phyloP scores from a whole-genome alignment of 2,329 filamentous ascomycete genomes.

The Curvularia verruculosa region DNA sequence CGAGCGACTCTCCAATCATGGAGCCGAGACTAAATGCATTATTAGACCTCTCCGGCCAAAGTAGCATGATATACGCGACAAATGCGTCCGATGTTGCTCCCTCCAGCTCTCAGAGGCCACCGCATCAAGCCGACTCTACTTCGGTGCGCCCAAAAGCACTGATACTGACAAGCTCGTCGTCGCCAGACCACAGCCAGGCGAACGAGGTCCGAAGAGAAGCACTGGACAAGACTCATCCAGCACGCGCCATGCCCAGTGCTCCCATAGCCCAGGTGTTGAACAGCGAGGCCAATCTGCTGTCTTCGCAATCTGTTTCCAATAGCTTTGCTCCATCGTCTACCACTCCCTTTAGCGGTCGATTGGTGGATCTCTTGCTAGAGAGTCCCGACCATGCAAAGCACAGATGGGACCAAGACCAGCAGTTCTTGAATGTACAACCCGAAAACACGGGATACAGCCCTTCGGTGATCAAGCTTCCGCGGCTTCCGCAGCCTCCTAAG shows the following conservation, averaged over 20 bases:
- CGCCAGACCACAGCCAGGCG: constrained; percentile 4
- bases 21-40: constrained; percentile 14
- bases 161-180: constrained; percentile 9
- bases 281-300: constrained; percentile 24
- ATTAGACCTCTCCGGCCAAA: constrained; percentile 12
- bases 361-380: constrained; percentile 38
- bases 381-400: constrained; percentile 22
- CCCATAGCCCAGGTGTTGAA: constrained; percentile 48
- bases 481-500: constrained; percentile 44
- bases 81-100: constrained; percentile 1
- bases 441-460: constrained; percentile 24
- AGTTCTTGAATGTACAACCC: constrained; percentile 19
- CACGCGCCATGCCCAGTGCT: constrained; percentile 30
- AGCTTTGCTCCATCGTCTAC: constrained; percentile 17
- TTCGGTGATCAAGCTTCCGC: constrained; percentile 47
- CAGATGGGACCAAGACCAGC: constrained; percentile 31
- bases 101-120: constrained; percentile 6
- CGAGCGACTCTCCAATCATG: constrained; percentile 16
- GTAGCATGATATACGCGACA: constrained; percentile 2
- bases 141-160: constrained; percentile 13
- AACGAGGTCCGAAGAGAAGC: constrained; percentile 11
- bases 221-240: constrained; percentile 5
- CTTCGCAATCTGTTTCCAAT: constrained; percentile 18
- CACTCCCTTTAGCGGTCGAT: constrained; percentile 36
- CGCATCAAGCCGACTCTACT: constrained; percentile 7